These are phyloP conservation scores for Diaporthe humulicola DNA, from an alignment of 2,329 filamentous ascomycete species.

Conservation along the genomic window DNA sequence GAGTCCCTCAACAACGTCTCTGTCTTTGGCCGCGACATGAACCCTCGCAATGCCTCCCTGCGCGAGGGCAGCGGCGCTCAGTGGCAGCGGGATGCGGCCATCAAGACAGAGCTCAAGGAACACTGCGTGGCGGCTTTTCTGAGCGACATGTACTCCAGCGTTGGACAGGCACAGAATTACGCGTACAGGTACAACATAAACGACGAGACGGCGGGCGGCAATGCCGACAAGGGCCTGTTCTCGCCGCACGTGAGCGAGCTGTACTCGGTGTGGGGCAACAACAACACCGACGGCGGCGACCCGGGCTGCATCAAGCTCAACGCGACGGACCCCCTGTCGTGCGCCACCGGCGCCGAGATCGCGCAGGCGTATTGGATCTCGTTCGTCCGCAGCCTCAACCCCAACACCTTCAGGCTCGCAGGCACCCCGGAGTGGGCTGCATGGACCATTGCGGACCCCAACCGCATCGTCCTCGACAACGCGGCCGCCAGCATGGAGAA, in stretches of 20 bases:
- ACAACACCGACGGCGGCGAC: constrained; percentile 34
- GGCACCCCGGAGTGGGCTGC: constrained; percentile 39
- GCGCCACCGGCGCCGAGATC: constrained; percentile 24
- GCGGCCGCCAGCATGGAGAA: constrained; percentile 28
- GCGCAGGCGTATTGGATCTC: constrained; percentile 41
- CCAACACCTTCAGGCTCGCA: constrained; percentile 31
- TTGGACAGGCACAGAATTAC: constrained; percentile 1
- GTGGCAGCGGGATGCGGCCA: constrained; percentile 34
- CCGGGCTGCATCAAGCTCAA: constrained; percentile 22
- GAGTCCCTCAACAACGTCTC: constrained; percentile 33
- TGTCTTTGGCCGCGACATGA: constrained; percentile 29
- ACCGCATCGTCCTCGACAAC: constrained; percentile 31
- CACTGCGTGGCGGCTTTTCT: constrained; percentile 33
- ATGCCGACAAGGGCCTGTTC: constrained; percentile 34
- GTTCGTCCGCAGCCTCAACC: constrained; percentile 38
- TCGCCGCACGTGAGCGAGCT: constrained; percentile 33
- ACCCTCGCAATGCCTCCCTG: constrained; percentile 1
- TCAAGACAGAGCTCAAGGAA: constrained; percentile 31
- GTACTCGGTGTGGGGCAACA: constrained; percentile 35
- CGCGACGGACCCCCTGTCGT: constrained; percentile 29
- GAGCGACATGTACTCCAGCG: constrained; percentile 28
- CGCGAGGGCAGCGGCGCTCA: constrained; percentile 29
- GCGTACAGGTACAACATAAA: constrained; percentile 35
- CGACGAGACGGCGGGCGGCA: constrained; percentile 33
- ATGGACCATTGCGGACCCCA: constrained; percentile 25